Base-by-base conservation (phyloP, 768 basidiomycete genomes). In the Coprinopsis cinerea region DNA sequence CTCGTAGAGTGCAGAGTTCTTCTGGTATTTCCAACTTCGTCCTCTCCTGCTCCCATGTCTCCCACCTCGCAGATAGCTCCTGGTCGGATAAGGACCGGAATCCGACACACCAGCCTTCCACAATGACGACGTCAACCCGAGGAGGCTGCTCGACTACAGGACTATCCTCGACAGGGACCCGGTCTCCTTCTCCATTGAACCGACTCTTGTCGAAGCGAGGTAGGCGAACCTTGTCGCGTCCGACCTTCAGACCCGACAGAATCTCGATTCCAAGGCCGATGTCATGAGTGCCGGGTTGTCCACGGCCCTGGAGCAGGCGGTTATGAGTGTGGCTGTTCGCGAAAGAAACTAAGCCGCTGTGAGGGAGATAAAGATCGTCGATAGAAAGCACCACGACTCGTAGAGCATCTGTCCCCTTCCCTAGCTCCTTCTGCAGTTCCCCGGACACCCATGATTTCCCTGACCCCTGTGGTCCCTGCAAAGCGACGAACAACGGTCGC, bases 51-150 rank as follows among this genome's bases (percentile, higher is more conserved):
- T 55, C 63, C 74, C 77, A 79, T 10, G 57, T 52, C 34, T 69
- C 63, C 78, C 85, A 91, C 25, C 74, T 69, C 32, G 60, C 61
- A 37, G 79, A 72, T 27, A 92, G 62, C 52, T 79, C 77, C 9
- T 70, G 64, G 15, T 55, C 40, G 0, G 70, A 57, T 4, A 90
- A 71, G 1, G 91, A 83, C 44, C 75, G 74, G 62, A 96, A 97
- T 0, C 95, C 94, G 20, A 88, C 81, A 65, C 85, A 92, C 96
- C 96, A 99, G 9, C 96, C 96, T 69, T 99, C 96, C 43, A 99
- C 69, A 43, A 99, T 76, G 44, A 98, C 85, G 13, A 98, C 70
- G 60, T 99, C 91, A 4, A 60, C 72, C 58, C 44, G 64, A 61
- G 54, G 69, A 27, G 64, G 65, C 17, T 66, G 67, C 11, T 60